Evolutionary conservation across 2,329 filamentous ascomycete genomes (phyloP).

Genomic region (Pseudogymnoascus sp.): DNA sequence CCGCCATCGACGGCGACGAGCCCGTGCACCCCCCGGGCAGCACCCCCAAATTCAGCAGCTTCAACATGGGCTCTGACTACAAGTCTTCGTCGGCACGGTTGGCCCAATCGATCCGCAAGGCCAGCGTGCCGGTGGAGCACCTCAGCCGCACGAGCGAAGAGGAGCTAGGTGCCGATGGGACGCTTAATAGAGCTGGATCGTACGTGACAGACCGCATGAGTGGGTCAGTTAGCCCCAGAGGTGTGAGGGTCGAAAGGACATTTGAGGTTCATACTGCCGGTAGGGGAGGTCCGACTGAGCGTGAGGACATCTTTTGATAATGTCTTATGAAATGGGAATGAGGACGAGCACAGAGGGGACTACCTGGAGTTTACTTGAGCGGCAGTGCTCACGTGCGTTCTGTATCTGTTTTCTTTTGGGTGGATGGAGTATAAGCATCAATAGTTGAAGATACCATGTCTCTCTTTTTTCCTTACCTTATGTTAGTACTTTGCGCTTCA

Average conservation of each 20-base stretch:
- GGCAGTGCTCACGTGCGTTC: background rate
- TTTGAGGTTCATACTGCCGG: background rate
- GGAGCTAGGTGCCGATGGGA: background rate
- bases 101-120: background rate
- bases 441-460: slow-evolving; percentile 3
- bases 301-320: background rate
- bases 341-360: background rate
- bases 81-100: background rate
- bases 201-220: slow-evolving; percentile 1
- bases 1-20: slow-evolving; percentile 17
- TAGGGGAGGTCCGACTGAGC: background rate
- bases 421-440: background rate
- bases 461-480: background rate
- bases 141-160: background rate
- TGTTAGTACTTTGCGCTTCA: background rate
- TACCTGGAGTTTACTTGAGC: background rate
- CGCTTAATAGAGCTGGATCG: background rate
- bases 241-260: background rate
- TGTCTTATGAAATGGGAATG: background rate
- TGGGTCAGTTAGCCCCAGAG: background rate
- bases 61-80: background rate
- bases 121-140: background rate
- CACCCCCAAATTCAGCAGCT: background rate
- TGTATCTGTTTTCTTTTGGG: background rate
- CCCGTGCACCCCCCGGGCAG: background rate